Conservation (phyloP, 352 stramenopile species). For the Thraustochytrium sp. region DNA sequence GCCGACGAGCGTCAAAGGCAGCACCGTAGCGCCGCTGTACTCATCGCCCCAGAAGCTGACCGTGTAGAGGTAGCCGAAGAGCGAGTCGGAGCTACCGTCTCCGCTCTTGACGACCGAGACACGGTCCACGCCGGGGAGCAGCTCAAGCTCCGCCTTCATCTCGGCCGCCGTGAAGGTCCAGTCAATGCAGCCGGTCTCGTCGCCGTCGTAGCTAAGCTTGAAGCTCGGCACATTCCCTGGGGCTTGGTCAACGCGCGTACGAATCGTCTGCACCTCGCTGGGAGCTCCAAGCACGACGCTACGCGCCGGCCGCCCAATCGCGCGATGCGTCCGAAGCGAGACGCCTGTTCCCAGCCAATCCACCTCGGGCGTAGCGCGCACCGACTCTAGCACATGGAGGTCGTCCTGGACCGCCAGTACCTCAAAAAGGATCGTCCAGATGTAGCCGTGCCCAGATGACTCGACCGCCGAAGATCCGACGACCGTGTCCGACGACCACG, state of each 20-base stretch:
- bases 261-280: conserved; percentile 55
- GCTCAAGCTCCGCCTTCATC: conserved; percentile 67
- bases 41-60: background rate
- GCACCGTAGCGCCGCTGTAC: background rate
- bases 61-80: conserved; percentile 14
- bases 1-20: background rate
- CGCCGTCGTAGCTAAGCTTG: background rate
- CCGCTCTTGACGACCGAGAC: conserved; percentile 71
- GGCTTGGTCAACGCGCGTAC: conserved; percentile 33
- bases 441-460: conserved; percentile 44
- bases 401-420: conserved; percentile 42
- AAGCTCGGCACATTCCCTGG: background rate
- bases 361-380: conserved; percentile 49
- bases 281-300: conserved; percentile 50
- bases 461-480: conserved; percentile 46
- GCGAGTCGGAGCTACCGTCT: background rate
- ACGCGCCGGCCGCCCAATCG: conserved; percentile 45
- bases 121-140: conserved; percentile 71
- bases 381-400: conserved; percentile 49
- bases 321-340: conserved; percentile 44
- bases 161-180: conserved; percentile 54
- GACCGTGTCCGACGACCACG: conserved; percentile 48
- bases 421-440: conserved; percentile 56
- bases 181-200: conserved; percentile 45
- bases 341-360: conserved; percentile 52